phyloP scores from a whole-genome alignment of 805 yeast species.

The Starmera dryadoides region DNA sequence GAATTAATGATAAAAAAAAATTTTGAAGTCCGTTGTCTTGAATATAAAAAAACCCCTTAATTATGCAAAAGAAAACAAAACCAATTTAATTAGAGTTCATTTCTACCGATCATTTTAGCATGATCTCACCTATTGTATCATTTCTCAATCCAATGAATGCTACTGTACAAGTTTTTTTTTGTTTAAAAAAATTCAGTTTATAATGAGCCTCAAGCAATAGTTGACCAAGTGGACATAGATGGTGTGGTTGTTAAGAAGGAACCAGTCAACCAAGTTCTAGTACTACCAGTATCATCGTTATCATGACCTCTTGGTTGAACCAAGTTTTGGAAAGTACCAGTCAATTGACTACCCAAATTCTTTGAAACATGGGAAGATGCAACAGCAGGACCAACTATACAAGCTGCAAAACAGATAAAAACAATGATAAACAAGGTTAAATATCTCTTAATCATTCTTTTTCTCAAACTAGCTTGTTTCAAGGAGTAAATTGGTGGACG shows the following conservation, averaged over 20 bases:
- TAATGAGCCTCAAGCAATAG: constrained; percentile 31
- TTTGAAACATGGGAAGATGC: constrained; percentile 53
- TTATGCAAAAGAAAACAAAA: not conserved
- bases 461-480: constrained; percentile 93
- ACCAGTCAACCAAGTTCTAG: constrained; percentile 23
- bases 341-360: constrained; percentile 21
- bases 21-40: too few species aligned
- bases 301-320: constrained; percentile 82
- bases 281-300: constrained; percentile 77
- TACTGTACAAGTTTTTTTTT: not conserved
- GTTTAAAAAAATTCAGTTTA: too few species aligned
- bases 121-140: too few species aligned
- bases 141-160: not conserved
- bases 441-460: constrained; percentile 95
- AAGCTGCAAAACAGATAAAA: constrained; percentile 59
- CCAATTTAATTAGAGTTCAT: not conserved
- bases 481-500: constrained; percentile 96
- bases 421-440: constrained; percentile 71
- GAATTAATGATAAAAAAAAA: too few species aligned
- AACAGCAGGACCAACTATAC: constrained; percentile 88
- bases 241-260: constrained; percentile 45
- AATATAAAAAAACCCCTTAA: too few species aligned
- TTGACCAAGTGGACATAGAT: constrained; percentile 45
- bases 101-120: too few species aligned
- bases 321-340: constrained; percentile 52